Evolutionary conservation across 1,284 basidiomycete genomes (phyloP).

Genomic region (Ceratobasidium sp.): DNA sequence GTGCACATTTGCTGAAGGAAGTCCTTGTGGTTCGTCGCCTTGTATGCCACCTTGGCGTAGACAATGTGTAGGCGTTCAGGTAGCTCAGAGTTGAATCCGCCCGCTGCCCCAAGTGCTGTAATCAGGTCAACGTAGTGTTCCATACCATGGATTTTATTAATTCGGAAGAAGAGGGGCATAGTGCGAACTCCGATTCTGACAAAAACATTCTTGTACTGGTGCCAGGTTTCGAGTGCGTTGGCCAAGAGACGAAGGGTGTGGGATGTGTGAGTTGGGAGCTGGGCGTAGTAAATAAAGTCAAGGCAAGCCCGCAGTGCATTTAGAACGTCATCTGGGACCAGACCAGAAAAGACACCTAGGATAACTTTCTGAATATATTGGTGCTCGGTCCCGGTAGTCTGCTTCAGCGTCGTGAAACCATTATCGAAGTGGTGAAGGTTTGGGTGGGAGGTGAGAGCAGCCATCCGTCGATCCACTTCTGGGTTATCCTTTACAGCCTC

Average conservation of each 20-base stretch:
- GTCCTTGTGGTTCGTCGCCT: constrained; percentile 36
- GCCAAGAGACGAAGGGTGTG: constrained; percentile 56
- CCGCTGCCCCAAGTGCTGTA: constrained; percentile 24
- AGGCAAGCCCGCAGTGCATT: constrained; percentile 50
- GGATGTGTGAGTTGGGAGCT: constrained; percentile 58
- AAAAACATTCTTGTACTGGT: constrained; percentile 55
- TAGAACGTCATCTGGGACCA: constrained; percentile 54
- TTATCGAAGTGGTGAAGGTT: constrained; percentile 2
- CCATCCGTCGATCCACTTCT: not conserved
- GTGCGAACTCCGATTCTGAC: constrained; percentile 52
- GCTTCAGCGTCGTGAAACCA: constrained; percentile 1
- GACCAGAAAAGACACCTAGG: constrained; percentile 43
- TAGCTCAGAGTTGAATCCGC: constrained; percentile 43
- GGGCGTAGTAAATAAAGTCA: constrained; percentile 56
- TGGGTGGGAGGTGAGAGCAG: not conserved
- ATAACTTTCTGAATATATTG: constrained; percentile 17
- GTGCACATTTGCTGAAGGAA: constrained; percentile 34
- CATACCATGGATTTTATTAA: constrained; percentile 41
- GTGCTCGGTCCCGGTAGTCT: constrained; percentile 36
- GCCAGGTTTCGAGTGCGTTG: constrained; percentile 52
- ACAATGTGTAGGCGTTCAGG: constrained; percentile 47
- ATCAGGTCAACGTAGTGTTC: constrained; percentile 38
- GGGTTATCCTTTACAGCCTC: not conserved
- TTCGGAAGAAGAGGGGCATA: not conserved
- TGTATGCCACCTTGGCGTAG: constrained; percentile 42